Percentiles rank a stretch among this genome's conserved stretches.
phyloP scores from a whole-genome alignment of 192 early-diverging fungal genomes.

The Coemansia sp. region DNA sequence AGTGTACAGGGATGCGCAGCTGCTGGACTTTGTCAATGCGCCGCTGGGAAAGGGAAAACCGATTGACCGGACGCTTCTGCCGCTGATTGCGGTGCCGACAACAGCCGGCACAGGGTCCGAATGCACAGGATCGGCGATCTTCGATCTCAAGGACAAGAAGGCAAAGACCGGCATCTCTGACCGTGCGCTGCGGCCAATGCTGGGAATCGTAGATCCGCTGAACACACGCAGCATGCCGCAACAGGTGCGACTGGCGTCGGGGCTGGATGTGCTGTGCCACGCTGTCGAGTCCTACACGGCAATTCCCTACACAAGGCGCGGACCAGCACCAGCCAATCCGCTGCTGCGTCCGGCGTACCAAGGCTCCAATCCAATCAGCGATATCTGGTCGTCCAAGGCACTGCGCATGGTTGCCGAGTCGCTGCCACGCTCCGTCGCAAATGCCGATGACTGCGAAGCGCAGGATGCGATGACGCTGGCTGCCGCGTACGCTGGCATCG shows the following conservation, averaged over 20 bases:
- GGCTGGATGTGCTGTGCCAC: constrained; percentile 89
- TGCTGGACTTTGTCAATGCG: constrained; percentile 90
- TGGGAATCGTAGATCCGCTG: constrained; percentile 86
- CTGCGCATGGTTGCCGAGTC: constrained; percentile 80
- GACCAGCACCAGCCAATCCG: constrained; percentile 77
- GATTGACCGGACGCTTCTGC: constrained; percentile 70
- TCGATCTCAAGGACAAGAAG: constrained; percentile 78
- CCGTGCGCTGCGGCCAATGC: constrained; percentile 77
- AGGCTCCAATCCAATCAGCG: constrained; percentile 90
- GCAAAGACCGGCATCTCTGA: constrained; percentile 91
- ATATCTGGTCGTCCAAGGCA: constrained; percentile 83
- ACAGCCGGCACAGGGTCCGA: constrained; percentile 81
- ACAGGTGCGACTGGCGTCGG: constrained; percentile 81
- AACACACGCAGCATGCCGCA: constrained; percentile 86
- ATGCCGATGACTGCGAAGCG: constrained; percentile 66
- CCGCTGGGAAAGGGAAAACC: constrained; percentile 86
- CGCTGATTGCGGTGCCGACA: constrained; percentile 75
- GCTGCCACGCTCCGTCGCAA: constrained; percentile 69
- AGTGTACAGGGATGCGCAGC: constrained; percentile 76
- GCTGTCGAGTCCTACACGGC: constrained; percentile 92
- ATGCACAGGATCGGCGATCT: constrained; percentile 92
- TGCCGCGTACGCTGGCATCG: constrained; percentile 86
- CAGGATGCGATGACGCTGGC: constrained; percentile 87
- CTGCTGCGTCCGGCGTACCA: constrained; percentile 86
- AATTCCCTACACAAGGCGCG: constrained; percentile 76